phyloP scores from a whole-genome alignment of 1,284 basidiomycete species.

The Singerocomus inundabilis region DNA sequence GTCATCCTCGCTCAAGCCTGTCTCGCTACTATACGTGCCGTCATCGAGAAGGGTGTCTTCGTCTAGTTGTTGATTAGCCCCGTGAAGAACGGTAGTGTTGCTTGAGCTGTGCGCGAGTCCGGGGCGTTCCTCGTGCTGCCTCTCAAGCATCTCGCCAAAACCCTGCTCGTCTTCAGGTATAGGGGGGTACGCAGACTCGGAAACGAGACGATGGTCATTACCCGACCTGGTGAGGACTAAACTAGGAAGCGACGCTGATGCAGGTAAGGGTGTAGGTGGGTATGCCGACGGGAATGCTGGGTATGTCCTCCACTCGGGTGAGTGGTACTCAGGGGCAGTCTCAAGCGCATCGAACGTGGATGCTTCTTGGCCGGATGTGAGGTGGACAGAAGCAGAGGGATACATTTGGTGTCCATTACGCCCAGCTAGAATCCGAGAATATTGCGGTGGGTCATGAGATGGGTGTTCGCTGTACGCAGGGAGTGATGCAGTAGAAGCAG shows the following conservation, averaged over 20 bases:
- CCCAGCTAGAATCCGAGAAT: slow-evolving; percentile 24
- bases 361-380: slow-evolving; percentile 6
- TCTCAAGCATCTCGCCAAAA: slow-evolving; percentile 63
- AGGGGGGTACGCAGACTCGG: slow-evolving; percentile 25
- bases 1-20: slow-evolving; percentile 43
- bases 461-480: slow-evolving; percentile 29
- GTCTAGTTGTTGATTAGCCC: slow-evolving; percentile 12
- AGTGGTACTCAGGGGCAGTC: slow-evolving; percentile 29
- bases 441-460: slow-evolving; percentile 24
- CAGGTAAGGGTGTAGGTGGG: slow-evolving; percentile 44
- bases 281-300: slow-evolving; percentile 55
- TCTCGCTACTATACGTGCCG: slow-evolving; percentile 28
- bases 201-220: slow-evolving; percentile 16
- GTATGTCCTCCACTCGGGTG: slow-evolving; percentile 45
- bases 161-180: slow-evolving; percentile 45
- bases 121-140: slow-evolving; percentile 57
- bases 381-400: slow-evolving; percentile 37
- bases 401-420: slow-evolving; percentile 36
- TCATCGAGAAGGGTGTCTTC: slow-evolving; percentile 26
- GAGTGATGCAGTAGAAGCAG: slow-evolving; percentile 23
- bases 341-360: slow-evolving; percentile 16
- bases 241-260: slow-evolving; percentile 20
- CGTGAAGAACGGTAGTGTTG: slow-evolving; percentile 36
- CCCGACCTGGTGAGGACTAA: slow-evolving; percentile 7
- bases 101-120: slow-evolving; percentile 58